Percentiles rank a stretch among this genome's conserved stretches.
Conservation (phyloP, 1,139 yeast species). For the Debaryomyces fabryi region DNA sequence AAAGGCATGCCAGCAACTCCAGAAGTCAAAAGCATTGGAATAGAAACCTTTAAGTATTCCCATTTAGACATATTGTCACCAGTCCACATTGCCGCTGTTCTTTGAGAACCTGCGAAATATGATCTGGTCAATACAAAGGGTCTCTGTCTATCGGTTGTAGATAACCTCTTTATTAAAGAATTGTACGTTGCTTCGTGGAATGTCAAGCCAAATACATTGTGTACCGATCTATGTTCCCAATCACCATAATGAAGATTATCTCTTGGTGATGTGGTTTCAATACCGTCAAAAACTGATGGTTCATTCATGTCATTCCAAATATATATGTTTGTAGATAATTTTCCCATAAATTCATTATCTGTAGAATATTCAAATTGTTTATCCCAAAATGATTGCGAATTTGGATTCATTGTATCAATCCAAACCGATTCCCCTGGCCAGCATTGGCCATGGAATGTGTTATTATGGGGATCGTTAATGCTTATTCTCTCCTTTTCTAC, state of each 20-base stretch:
- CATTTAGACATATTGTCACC: slow-evolving; percentile 95
- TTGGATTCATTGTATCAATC: slow-evolving; percentile 82
- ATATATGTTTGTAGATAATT: slow-evolving; percentile 61
- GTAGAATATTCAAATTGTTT: slow-evolving; percentile 25
- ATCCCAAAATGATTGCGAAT: slow-evolving; percentile 64
- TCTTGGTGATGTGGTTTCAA: slow-evolving; percentile 88
- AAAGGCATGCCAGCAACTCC: slow-evolving; percentile 90
- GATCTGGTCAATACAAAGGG: slow-evolving; percentile 92
- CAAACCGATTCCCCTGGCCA: slow-evolving; percentile 98
- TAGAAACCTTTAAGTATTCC: slow-evolving; percentile 78
- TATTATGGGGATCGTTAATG: slow-evolving; percentile 42
- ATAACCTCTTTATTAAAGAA: slow-evolving; percentile 58
- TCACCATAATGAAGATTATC: slow-evolving; percentile 77
- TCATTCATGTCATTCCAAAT: slow-evolving; percentile 99
- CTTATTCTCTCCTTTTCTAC: slow-evolving; percentile 41
- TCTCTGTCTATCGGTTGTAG: slow-evolving; percentile 50
- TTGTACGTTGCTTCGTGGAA: slow-evolving; percentile 79
- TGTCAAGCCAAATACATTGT: slow-evolving; percentile 79
- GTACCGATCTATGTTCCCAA: slow-evolving; percentile 90
- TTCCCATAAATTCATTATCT: slow-evolving; percentile 49
- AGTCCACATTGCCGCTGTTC: slow-evolving; percentile 94
- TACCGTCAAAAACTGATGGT: slow-evolving; percentile 93
- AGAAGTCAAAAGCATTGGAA: slow-evolving; percentile 85
- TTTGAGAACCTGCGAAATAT: slow-evolving; percentile 87
- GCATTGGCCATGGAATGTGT: slow-evolving; percentile 79